A percentile compares a stretch with the other conserved stretches of the same genome.
phyloP scores from a whole-genome alignment of 2,329 filamentous ascomycete species.

The Grosmannia clavigera region DNA sequence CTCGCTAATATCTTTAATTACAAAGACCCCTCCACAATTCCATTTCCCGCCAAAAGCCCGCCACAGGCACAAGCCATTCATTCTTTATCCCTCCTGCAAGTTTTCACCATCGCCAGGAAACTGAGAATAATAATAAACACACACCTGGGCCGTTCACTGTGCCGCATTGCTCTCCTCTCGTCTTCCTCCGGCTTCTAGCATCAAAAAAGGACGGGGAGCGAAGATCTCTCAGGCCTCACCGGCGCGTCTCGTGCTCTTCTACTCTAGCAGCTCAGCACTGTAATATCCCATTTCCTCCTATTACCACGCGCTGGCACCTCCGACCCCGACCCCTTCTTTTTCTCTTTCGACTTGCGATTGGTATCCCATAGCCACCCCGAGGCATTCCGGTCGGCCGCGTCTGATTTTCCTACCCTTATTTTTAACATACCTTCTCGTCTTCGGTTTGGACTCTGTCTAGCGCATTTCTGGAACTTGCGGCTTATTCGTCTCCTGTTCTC shows the following conservation, averaged over 20 bases:
- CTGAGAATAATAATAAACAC: background rate
- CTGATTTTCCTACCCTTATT: background rate
- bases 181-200: background rate
- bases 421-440: background rate
- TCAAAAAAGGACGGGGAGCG: background rate
- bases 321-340: background rate
- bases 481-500: background rate
- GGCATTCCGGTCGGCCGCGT: background rate
- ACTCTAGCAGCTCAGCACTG: background rate
- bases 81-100: slow-evolving; percentile 1
- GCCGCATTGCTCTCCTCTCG: background rate
- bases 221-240: background rate
- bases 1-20: background rate
- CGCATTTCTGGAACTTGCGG: background rate
- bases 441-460: background rate
- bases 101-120: background rate
- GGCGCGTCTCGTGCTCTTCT: background rate
- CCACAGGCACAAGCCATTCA: background rate
- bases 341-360: background rate
- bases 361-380: background rate
- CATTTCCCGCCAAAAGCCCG: background rate
- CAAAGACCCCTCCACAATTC: background rate
- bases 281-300: background rate
- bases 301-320: background rate
- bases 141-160: background rate